Evolutionary conservation across 2,329 filamentous ascomycete genomes (phyloP).

Genomic region (Camillea tinctor): DNA sequence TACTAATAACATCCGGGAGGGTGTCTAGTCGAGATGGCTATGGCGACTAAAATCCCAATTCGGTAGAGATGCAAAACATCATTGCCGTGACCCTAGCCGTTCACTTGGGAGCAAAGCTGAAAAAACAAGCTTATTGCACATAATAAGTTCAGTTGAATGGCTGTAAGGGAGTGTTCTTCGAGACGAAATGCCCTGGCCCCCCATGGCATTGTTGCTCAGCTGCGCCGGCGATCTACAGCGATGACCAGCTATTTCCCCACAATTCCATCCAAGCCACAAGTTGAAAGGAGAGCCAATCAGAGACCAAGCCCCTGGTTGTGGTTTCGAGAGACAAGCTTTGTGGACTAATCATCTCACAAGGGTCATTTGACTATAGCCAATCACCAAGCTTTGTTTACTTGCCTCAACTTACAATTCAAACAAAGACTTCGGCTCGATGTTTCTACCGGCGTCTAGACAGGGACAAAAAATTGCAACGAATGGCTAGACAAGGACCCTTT

Average conservation of each 20-base stretch:
- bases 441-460: neutral
- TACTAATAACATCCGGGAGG: neutral
- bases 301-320: neutral
- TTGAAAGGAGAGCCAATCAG: neutral
- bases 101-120: neutral
- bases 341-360: neutral
- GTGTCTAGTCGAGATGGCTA: neutral
- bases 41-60: neutral
- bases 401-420: neutral
- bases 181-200: neutral
- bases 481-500: neutral
- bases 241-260: too few species aligned
- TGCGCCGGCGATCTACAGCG: too few species aligned
- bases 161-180: neutral
- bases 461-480: neutral
- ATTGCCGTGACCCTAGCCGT: neutral
- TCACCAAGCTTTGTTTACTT: neutral
- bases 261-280: neutral
- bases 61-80: neutral
- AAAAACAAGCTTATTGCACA: neutral
- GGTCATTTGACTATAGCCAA: neutral
- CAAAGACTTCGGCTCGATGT: neutral
- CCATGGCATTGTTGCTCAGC: too few species aligned
- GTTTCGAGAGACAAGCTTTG: neutral
- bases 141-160: neutral